Conservation (phyloP, 169 alveolate genomes). For the Cryptosporidium ubiquitum region DNA sequence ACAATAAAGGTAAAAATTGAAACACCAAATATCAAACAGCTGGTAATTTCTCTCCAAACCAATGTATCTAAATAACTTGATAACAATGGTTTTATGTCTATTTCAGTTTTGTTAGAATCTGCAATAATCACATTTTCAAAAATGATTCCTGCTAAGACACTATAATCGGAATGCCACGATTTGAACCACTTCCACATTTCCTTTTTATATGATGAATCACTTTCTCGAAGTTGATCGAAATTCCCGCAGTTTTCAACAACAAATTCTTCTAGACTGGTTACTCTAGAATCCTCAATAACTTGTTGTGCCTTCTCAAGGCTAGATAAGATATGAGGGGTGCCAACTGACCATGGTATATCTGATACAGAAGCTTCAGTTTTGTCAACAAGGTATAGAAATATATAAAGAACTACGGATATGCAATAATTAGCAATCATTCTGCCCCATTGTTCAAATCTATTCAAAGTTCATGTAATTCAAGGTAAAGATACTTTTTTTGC, state of each 20-base stretch:
- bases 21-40: slow-evolving; percentile 43
- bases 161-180: slow-evolving; percentile 62
- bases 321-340: slow-evolving; percentile 15
- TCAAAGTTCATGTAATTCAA: neutral
- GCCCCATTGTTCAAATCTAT: neutral
- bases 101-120: slow-evolving; percentile 1
- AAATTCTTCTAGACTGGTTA: slow-evolving; percentile 9
- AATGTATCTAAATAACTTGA: slow-evolving; percentile 49
- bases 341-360: slow-evolving; percentile 49
- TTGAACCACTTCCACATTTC: slow-evolving; percentile 49
- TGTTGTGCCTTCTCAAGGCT: slow-evolving; percentile 62
- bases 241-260: slow-evolving; percentile 11
- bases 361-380: neutral
- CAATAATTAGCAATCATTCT: neutral
- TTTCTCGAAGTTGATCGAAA: neutral
- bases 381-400: neutral
- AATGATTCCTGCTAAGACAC: slow-evolving; percentile 56
- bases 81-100: slow-evolving; percentile 16
- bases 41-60: slow-evolving; percentile 46
- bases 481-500: neutral
- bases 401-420: neutral
- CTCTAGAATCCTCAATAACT: slow-evolving; percentile 22
- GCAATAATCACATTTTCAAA: slow-evolving; percentile 45
- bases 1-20: slow-evolving; percentile 30
- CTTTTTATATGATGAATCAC: neutral